Evolutionary conservation across 1,284 basidiomycete genomes (phyloP).

Genomic region (Prillingera fragicola): DNA sequence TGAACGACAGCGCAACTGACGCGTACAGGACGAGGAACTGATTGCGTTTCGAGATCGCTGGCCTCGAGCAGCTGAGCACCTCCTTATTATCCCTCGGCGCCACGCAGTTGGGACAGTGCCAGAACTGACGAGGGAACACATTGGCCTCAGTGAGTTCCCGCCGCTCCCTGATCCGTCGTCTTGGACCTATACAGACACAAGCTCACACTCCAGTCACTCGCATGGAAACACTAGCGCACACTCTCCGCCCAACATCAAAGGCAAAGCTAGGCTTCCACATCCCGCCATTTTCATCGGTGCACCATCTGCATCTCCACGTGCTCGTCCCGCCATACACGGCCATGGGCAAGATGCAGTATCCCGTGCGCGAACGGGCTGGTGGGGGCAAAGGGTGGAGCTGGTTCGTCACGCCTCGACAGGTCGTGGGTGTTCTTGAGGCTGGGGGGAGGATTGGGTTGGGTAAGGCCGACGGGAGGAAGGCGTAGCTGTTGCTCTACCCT

Average conservation of each 20-base stretch:
- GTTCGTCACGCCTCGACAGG: conserved; percentile 66
- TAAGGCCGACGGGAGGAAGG: neutral
- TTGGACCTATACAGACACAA: neutral
- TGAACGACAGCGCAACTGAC: conserved; percentile 1
- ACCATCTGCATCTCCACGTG: conserved; percentile 74
- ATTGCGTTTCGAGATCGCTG: conserved; percentile 60
- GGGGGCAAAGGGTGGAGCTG: conserved; percentile 65
- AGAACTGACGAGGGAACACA: conserved; percentile 51
- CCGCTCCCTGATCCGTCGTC: neutral
- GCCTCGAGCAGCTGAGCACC: conserved; percentile 59
- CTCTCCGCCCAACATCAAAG: conserved; percentile 34
- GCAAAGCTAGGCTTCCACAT: conserved; percentile 73
- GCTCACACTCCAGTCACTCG: conserved; percentile 50
- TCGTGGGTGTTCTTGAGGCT: conserved; percentile 57
- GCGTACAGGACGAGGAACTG: conserved; percentile 55
- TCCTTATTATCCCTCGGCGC: conserved; percentile 60
- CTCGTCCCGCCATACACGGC: conserved; percentile 63
- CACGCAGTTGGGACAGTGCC: conserved; percentile 59
- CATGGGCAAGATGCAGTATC: conserved; percentile 56
- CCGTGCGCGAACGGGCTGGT: conserved; percentile 41
- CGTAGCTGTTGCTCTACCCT: too few species aligned
- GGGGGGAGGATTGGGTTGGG: conserved; percentile 54
- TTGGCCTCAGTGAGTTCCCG: conserved; percentile 51
- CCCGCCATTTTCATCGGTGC: conserved; percentile 71
- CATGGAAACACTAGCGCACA: conserved; percentile 60